Percentiles rank a stretch among this genome's conserved stretches.
phyloP scores from a whole-genome alignment of 2,329 filamentous ascomycete genomes.

The Hypoxylon sp. region DNA sequence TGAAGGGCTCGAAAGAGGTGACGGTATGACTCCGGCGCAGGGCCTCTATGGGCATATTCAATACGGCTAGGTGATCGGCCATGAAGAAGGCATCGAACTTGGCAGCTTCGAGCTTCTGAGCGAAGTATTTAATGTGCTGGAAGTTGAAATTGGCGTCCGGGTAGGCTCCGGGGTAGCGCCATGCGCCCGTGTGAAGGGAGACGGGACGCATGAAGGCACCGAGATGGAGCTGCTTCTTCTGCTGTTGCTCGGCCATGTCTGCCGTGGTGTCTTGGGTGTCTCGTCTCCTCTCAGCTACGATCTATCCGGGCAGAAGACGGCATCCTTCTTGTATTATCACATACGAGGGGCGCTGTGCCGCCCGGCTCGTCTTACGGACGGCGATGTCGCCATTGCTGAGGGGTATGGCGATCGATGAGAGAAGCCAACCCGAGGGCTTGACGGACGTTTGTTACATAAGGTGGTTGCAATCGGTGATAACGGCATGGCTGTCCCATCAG shows the following conservation, averaged over 20 bases:
- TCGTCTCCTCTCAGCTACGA: neutral
- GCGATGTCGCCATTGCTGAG: constrained; percentile 36
- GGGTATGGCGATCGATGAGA: constrained; percentile 34
- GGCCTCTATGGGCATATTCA: constrained; percentile 65
- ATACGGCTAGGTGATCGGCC: constrained; percentile 61
- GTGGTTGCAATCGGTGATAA: constrained; percentile 6
- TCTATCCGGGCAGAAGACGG: neutral
- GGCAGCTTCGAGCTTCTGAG: constrained; percentile 60
- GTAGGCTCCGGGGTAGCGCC: constrained; percentile 63
- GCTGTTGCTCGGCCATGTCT: constrained; percentile 32
- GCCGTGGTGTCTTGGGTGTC: neutral
- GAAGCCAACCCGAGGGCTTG: constrained; percentile 17
- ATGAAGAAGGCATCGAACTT: constrained; percentile 66
- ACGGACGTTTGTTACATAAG: constrained; percentile 5
- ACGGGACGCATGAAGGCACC: constrained; percentile 68
- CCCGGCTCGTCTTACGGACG: constrained; percentile 22
- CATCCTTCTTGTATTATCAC: constrained; percentile 18
- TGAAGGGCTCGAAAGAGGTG: constrained; percentile 65
- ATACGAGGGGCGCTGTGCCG: constrained; percentile 12
- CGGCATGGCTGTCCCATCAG: constrained; percentile 9
- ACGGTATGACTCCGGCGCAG: constrained; percentile 65
- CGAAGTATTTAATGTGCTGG: constrained; percentile 59
- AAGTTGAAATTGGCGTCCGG: constrained; percentile 67
- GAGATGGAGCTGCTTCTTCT: constrained; percentile 56
- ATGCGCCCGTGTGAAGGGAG: constrained; percentile 62